A percentile compares a stretch with the other conserved stretches of the same genome.
These are phyloP conservation scores for Ogataea hybrid DNA, from an alignment of 1,139 yeast species.

Conservation along the genomic window DNA sequence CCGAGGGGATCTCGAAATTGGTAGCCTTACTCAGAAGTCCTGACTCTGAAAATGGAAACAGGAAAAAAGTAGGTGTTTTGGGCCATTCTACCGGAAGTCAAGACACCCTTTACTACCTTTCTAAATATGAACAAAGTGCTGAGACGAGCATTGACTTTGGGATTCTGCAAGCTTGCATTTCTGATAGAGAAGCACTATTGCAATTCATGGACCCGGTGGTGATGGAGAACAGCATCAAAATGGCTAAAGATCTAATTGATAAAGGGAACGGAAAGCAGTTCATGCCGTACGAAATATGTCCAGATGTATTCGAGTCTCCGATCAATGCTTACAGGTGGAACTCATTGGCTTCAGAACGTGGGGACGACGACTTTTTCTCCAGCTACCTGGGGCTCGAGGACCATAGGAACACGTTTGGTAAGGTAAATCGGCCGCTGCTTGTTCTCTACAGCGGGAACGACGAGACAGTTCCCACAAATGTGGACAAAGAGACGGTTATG, in stretches of 20 bases:
- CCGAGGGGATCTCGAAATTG: constrained; percentile 52
- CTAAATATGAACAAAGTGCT: constrained; percentile 30
- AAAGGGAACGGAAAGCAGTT: constrained; percentile 47
- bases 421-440: constrained; percentile 46
- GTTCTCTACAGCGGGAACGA: constrained; percentile 62
- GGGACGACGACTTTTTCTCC: constrained; percentile 82
- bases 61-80: constrained; percentile 15
- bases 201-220: constrained; percentile 18
- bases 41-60: constrained; percentile 9
- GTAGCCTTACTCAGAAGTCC: constrained; percentile 50
- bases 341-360: constrained; percentile 53
- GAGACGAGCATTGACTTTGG: constrained; percentile 50
- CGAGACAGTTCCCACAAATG: constrained; percentile 53
- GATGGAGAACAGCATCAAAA: constrained; percentile 33
- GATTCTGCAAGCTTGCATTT: constrained; percentile 70
- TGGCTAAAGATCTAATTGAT: constrained; percentile 41
- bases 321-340: constrained; percentile 68
- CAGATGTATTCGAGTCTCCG: constrained; percentile 49
- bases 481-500: constrained; percentile 32
- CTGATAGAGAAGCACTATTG: constrained; percentile 59
- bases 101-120: constrained; percentile 60
- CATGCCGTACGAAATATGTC: constrained; percentile 49
- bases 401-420: constrained; percentile 52
- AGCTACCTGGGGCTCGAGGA: constrained; percentile 51
- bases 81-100: constrained; percentile 73